Evolutionary conservation across 108 stramenopile genomes (phyloP), one percentile per base, ranked within the genome.

Genomic region (Craspedostauros australis): DNA sequence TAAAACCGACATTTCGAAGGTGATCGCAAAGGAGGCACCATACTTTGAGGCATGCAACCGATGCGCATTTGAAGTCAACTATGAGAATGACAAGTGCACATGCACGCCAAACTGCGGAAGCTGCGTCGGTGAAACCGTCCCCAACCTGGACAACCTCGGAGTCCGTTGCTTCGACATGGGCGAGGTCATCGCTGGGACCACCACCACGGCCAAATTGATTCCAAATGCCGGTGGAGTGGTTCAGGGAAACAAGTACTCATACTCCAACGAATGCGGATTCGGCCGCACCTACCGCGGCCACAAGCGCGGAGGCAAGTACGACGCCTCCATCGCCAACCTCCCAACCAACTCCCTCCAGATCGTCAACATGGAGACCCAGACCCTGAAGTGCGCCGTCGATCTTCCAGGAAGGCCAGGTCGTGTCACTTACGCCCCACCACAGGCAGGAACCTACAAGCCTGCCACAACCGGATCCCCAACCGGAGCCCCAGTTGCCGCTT

Each of bases 201-300:
- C 21, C 9, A 34, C 25, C 7, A 14, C 32, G 20, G 57, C 46
- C 12, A 59, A 45, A 5, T 46, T 37, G 11, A 34, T 59, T 31
- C 27, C 27, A 3, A 46, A 46, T 19, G 23, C 45, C 37, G 57
- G 57, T 32, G 44, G 29, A 24, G 46, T 59, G 1, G 18, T 37
- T 6, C 57, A 59, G 38, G 57, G 57, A 16, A 32, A 6, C 3
- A 31, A 31, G 6, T 59, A 59, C 33, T 45, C 32, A 21, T 16
- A 25, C n/a, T 59, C 57, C 23, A 22, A 45, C 19, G 57, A 59
- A 34, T 59, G 57, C 26, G 16, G 32, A n/a, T 59, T 59, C 32
- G 57, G 57, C 14, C 25, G 57, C 7, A 47, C 57, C 31, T 59
- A 59, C 57, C 57, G 57, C 48, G 24, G 12, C 8, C 57, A 59